phyloP scores from a whole-genome alignment of 768 basidiomycete species.

The Cytidiella melzeri region DNA sequence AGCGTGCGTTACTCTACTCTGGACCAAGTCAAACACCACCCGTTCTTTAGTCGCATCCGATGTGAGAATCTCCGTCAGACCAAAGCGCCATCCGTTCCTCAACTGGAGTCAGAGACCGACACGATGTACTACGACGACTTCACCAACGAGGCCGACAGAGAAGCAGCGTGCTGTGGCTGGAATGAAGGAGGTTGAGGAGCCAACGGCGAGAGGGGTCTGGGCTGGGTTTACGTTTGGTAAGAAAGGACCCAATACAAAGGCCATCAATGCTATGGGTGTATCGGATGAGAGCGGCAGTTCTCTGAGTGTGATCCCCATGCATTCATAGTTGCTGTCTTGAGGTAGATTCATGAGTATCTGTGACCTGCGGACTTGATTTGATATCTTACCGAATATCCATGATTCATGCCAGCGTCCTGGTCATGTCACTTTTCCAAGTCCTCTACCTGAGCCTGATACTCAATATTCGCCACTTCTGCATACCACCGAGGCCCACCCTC shows the following conservation, averaged over 20 bases:
- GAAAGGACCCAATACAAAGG: slow-evolving; percentile 62
- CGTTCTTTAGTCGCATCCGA: slow-evolving; percentile 72
- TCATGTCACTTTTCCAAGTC: no score
- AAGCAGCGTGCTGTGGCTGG: slow-evolving; percentile 93
- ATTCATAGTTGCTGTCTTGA: no score
- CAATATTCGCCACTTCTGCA: not conserved
- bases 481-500: not conserved
- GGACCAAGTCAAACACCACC: slow-evolving; percentile 63
- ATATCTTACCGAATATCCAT: no score
- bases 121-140: slow-evolving; percentile 96
- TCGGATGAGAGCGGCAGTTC: slow-evolving; percentile 26
- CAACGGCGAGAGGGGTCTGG: slow-evolving; percentile 71
- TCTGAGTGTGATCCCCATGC: no score
- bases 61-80: slow-evolving; percentile 78
- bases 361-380: no score
- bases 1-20: slow-evolving; percentile 74
- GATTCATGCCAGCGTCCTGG: no score
- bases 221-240: slow-evolving; percentile 91
- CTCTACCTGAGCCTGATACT: no score
- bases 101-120: slow-evolving; percentile 90
- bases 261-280: slow-evolving; percentile 21
- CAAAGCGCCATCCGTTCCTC: slow-evolving; percentile 88
- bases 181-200: slow-evolving; percentile 84
- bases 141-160: slow-evolving; percentile 85
- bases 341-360: no score